Evolutionary conservation across 192 early-diverging fungal species (phyloP).

Genomic region (Mortierella claussenii): DNA sequence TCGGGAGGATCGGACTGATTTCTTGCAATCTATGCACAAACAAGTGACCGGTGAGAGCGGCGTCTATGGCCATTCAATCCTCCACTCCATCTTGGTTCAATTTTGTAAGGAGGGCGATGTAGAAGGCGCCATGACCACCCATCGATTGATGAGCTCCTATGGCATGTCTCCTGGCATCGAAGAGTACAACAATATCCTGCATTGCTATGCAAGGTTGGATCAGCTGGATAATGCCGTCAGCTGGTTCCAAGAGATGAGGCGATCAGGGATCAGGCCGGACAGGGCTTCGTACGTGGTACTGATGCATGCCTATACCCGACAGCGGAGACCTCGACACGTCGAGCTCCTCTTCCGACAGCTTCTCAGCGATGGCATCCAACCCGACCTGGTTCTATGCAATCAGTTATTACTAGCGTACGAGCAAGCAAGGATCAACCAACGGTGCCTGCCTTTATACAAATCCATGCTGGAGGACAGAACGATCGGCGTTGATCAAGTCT

Average conservation of each 20-base stretch:
- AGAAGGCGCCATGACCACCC: slow-evolving; percentile 24
- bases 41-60: slow-evolving; percentile 8
- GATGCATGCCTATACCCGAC: slow-evolving; percentile 27
- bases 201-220: slow-evolving; percentile 14
- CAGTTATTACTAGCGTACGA: slow-evolving; percentile 32
- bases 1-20: slow-evolving; percentile 17
- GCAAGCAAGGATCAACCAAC: slow-evolving; percentile 38
- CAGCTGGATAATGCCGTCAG: slow-evolving; percentile 32
- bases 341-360: slow-evolving; percentile 46
- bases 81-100: slow-evolving; percentile 26
- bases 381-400: slow-evolving; percentile 33
- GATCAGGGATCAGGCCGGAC: slow-evolving; percentile 18
- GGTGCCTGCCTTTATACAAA: slow-evolving; percentile 32
- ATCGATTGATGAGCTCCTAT: slow-evolving; percentile 21
- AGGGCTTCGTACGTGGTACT: slow-evolving; percentile 21
- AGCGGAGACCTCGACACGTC: slow-evolving; percentile 34
- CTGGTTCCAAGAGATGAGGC: slow-evolving; percentile 35
- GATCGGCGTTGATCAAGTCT: slow-evolving; percentile 32
- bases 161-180: slow-evolving; percentile 16
- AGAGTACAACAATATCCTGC: slow-evolving; percentile 39
- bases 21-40: slow-evolving; percentile 21
- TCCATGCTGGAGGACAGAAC: slow-evolving; percentile 33
- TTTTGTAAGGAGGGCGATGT: slow-evolving; percentile 48
- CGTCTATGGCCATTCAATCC: slow-evolving; percentile 23
- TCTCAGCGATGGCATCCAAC: slow-evolving; percentile 19